phyloP scores from a whole-genome alignment of 306 rosid species.

The Dalbergia cochinchinensis region DNA sequence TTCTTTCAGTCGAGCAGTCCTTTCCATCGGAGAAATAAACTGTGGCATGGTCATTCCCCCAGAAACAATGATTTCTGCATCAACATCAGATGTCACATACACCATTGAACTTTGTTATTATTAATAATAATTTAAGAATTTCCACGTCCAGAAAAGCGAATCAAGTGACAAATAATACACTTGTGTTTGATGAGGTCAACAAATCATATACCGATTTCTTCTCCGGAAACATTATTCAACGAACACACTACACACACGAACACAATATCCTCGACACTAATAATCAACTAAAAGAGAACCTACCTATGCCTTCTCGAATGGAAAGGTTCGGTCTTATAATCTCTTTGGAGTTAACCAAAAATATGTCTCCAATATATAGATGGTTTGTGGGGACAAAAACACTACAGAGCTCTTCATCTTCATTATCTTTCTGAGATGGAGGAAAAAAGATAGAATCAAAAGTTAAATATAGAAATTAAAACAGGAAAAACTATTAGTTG shows the following conservation, averaged over 20 bases:
- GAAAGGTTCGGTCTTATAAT: slow-evolving; percentile 89
- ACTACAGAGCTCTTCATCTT: slow-evolving; percentile 91
- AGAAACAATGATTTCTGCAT: slow-evolving; percentile 89
- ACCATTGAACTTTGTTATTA: neutral
- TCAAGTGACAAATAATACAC: slow-evolving; percentile 16
- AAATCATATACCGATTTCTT: slow-evolving; percentile 15
- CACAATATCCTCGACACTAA: slow-evolving; percentile 1
- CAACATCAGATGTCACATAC: slow-evolving; percentile 10
- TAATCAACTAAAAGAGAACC: slow-evolving; percentile 20
- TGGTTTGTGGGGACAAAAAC: slow-evolving; percentile 95
- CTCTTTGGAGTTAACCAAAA: slow-evolving; percentile 77
- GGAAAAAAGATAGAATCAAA: slow-evolving; percentile 31
- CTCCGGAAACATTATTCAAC: neutral
- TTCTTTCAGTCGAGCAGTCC: slow-evolving; percentile 62
- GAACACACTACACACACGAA: neutral
- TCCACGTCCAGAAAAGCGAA: neutral
- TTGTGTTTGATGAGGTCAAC: neutral
- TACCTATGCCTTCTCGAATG: slow-evolving; percentile 94
- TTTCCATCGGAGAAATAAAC: slow-evolving; percentile 69
- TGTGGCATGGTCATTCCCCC: slow-evolving; percentile 98
- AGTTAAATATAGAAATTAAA: slow-evolving; percentile 27
- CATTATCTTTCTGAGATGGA: slow-evolving; percentile 67
- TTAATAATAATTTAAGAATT: slow-evolving; percentile 3
- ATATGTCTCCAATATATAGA: slow-evolving; percentile 85
- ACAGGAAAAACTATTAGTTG: neutral